Evolutionary conservation across 768 basidiomycete species (phyloP), one percentile per base, ranked within the genome.

Genomic region (Mycena vitilis): DNA sequence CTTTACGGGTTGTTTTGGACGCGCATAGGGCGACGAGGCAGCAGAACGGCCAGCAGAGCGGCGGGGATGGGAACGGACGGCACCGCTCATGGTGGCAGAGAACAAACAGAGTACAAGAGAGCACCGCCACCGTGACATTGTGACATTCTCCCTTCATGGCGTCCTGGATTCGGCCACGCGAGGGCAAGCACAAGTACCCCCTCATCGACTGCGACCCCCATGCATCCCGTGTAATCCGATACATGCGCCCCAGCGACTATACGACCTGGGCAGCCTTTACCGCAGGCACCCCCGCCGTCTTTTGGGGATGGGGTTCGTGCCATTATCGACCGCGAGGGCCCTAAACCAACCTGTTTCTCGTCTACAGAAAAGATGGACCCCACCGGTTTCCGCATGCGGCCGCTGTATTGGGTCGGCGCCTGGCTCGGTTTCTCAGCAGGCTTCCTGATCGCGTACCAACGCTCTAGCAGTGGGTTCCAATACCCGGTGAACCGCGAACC

Each of bases 121-220:
- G n/a, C 62, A 68, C 49, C 44, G 64, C 55, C 54, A 54, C 54
- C 40, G 40, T 42, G 40, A 42, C 16, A 16, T 12, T 42, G 40
- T 42, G 40, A 45, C 44, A 45, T 18, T 45, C 16, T 16, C 2
- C 15, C 36, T n/a, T 40, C 2, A 13, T n/a, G 20, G 49, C 48
- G 64, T 49, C 64, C 15, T 49, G 18, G 37, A 42, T 65, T 69
- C 87, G 87, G 86, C 86, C 88, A 58, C 77, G 79, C 69, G 86
- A 85, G 76, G 76, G 83, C 66, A 78, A 82, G 75, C 89, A 92
- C 47, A 89, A 90, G 30, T 97, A 89, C 82, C 96, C 96, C 55
- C 90, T 97, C 80, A 93, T 99, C 81, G 97, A 98, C 81, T 84
- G 89, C 0, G 97, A 99, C 84, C 97, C 97, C 12, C 93, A 98